Evolutionary conservation across 2,329 filamentous ascomycete species (phyloP), one percentile per base, ranked within the genome.

Genomic region (Trichoderma koningii): DNA sequence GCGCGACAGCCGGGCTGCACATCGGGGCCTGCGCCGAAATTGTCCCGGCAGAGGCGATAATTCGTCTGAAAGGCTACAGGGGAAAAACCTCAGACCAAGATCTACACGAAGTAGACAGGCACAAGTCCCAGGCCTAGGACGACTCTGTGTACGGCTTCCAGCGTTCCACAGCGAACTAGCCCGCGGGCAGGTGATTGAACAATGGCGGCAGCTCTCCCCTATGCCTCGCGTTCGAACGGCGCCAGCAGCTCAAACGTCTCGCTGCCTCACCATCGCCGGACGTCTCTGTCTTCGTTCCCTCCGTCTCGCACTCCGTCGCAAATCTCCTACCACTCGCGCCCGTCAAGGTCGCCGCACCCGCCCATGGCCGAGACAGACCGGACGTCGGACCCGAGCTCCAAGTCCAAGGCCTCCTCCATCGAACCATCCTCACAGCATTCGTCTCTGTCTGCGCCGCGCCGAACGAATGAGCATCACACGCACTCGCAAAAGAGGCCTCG

Each of bases 241-340:
- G 75, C 78, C 70, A 78, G 71, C 61, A 72, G 71, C 30, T 73
- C 73, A 67, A 77, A 76, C 72, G 72, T 69, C 67, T 74, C 73
- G 41, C 62, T 71, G 57, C 66, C 71, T 50, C 72, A 73, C 48
- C 72, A 73, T 48, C 74, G 74, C 70, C 78, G 82, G 71, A 82
- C 84, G 48, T 90, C 88, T n/a, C 78, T 89, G 55, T 85, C 87
- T 28, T 89, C 87, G 48, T 86, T 89, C 71, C 84, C 86, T 66
- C 82, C 83, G 12, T 85, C 86, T 57, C 81, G 84, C 65, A 83
- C 84, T 53, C 79, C 81, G 57, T 87, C 85, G 63, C 80, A 85
- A 71, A 83, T 86, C 80, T 87, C 85, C 63, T 80, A 80, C 70
- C 74, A 73, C 71, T 83, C 79, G 66, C 81, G 83, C 66, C 83